Base-by-base conservation (phyloP, 1,139 yeast genomes). In the Kluyveromyces marxianus region DNA sequence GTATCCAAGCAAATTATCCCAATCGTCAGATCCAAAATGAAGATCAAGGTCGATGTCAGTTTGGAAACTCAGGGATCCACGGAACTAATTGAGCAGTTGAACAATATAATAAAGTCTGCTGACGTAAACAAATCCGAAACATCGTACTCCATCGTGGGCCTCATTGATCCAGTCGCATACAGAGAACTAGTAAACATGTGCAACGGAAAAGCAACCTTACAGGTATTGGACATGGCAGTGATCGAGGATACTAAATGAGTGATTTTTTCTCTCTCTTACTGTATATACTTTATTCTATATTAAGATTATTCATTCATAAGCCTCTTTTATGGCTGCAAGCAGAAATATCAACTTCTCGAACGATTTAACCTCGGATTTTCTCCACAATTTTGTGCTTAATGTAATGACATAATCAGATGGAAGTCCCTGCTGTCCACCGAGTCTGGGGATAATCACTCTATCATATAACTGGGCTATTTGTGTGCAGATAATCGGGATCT, bases 11-110 rank as follows among this genome's bases (percentile, higher is more conserved):
- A 92, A 63, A 70, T 89, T 39, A 83, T 92, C 37, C 97, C 98
- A 7, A 90, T 92, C 51, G 95, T 89, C 0, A 75, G 98, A 55
- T 97, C 98, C 0, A 84, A 85, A 58, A 92, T 92, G 98, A 82
- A 88, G 67, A 75, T 92, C 29, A 79, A 82, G 55, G 70, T 86
- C 10, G 66, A 74, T 0, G 59, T 82, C 32, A 40, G 46, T 33
- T 29, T 21, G 25, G 66, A 71, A 26, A 71, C 72, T 10, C 59
- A 67, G 3, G 70, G 72, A 46, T 76, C 78, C 45, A 79, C 78
- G 25, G 65, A 58, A 24, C 27, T 52, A 2, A 54, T 61, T 14
- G 57, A 55, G 26, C 52, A 55, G 40, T 30, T 60, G 8, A 50
- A 50, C n/a, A 50, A 44, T 30, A 45, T 57, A 6, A 66, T 82